Base-by-base conservation (phyloP, 2,329 filamentous ascomycete species). In the Tolypocladium capitatum region DNA sequence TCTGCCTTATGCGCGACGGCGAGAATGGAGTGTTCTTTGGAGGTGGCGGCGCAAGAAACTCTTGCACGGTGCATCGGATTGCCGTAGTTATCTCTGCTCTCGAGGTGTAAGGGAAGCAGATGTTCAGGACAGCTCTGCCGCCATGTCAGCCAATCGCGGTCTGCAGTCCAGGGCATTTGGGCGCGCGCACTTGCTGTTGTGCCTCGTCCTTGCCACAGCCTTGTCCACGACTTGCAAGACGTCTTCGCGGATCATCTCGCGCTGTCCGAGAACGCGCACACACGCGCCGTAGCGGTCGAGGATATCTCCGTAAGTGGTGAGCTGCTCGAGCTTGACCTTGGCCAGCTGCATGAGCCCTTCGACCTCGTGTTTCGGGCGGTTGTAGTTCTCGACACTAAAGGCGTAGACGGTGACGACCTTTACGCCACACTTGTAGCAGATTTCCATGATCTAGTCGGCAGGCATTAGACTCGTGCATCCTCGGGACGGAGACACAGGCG, bases 331-430 rank as follows among this genome's bases (percentile, higher is more conserved):
- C 69, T 97, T 97, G 59, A 92, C 81, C 71, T 95, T 96, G 51
- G 91, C 91, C 75, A 98, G 88, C 62, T 94, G 85, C 92, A 98
- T 98, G 52, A 98, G 71, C 30, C 88, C 90, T 61, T 96, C 89
- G 9, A 98, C 92, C 65, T 98, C 92, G 66, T 94, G 92, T 66
- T 92, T 90, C 21, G 89, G 91, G 6, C 92, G 82, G 65, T 97
- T 95, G 72, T 95, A 98, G 70, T 98, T 98, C 68, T 98, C 92
- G 60, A 98, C 96, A 62, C 88, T 95, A 69, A 98, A 98, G 16
- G 92, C 92, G 65, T 97, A 98, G 53, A 98, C 89, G 4, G 92
- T 97, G 35, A 98, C 91, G 9, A 94, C 88, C 65, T 92, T 91
- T 53, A 98, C 91, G 47, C 92, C 92, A 50, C 86, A 89, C 64